Base-by-base conservation (phyloP, 768 basidiomycete genomes). In the Boletellus ananas region DNA sequence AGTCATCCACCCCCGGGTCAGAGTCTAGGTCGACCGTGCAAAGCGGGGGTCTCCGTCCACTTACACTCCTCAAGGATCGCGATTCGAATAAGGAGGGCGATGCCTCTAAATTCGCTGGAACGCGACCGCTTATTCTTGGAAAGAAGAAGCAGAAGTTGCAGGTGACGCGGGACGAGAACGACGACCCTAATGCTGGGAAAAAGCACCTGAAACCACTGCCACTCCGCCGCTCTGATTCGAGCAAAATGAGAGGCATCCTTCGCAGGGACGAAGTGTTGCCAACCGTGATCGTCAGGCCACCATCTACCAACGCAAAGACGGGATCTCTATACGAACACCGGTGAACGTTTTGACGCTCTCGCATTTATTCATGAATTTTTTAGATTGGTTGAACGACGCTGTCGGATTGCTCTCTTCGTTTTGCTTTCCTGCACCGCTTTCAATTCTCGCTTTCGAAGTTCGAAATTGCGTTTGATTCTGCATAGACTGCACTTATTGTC, bases 61-160 rank as follows among this genome's bases (percentile, higher is more conserved):
- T 86, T 46, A 74, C 81, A 18, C 79, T 87, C 48, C 72, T 87
- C 60, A 76, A 80, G 67, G 79, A 83, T 56, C 79, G 79, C 57
- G 75, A 76, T 60, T 61, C 66, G 23, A 78, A 77, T 50, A 60
- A 61, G 47, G 64, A 60, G 49, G 55, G 56, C 34, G 63, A 66
- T 31, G 43, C 46, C 38, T 42, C 45, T 42, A 44, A 51, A 34
- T 21, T 43, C n/a, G 29, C 54, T 39, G 68, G 69, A 12, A 80
- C 76, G 43, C 80, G 77, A 47, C 83, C 83, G 56, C 74, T 87
- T 54, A 62, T 72, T 57, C 69, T 84, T 52, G 75, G 75, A 47
- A 84, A 82, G 74, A 83, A 76, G 63, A 71, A 76, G 55, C 57
- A 52, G 47, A 74, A 75, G 55, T 55, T 61, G 49, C 70, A 68